Percentiles rank a stretch among this genome's conserved stretches.
These are phyloP conservation scores for Pochonia chlamydosporia DNA, from an alignment of 2,329 filamentous ascomycete species.

Conservation along the genomic window DNA sequence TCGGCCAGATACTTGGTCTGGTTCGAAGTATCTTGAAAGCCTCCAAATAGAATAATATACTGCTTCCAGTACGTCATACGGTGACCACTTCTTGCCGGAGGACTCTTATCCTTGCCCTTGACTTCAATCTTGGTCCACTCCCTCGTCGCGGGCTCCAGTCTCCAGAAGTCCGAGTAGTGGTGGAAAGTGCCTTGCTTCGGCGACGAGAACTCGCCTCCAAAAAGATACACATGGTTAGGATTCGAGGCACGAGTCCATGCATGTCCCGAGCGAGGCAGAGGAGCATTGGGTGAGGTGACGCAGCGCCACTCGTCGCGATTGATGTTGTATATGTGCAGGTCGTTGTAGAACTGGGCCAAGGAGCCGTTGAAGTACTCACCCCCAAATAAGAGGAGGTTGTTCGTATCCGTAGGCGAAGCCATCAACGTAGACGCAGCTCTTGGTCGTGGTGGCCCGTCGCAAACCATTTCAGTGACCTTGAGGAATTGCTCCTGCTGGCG, in stretches of 20 bases:
- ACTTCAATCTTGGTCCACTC: conserved; percentile 90
- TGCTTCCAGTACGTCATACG: conserved; percentile 97
- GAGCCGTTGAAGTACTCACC: conserved; percentile 95
- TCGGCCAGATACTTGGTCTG: conserved; percentile 92
- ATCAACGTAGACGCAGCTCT: conserved; percentile 77
- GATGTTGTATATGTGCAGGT: conserved; percentile 66
- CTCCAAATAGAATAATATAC: conserved; percentile 91
- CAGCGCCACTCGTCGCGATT: conserved; percentile 85
- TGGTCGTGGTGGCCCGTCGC: conserved; percentile 65
- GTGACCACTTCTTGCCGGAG: conserved; percentile 83
- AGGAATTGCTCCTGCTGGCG: conserved; percentile 90
- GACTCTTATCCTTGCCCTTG: conserved; percentile 69
- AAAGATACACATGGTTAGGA: conserved; percentile 78
- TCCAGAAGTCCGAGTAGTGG: conserved; percentile 99
- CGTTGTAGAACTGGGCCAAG: conserved; percentile 66
- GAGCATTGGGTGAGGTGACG: conserved; percentile 85
- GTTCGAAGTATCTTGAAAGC: conserved; percentile 94
- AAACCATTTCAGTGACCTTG: conserved; percentile 80
- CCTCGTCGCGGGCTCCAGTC: conserved; percentile 72
- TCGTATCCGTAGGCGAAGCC: conserved; percentile 77
- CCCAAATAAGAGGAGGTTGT: conserved; percentile 86
- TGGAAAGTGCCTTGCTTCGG: conserved; percentile 98
- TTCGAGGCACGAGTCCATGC: conserved; percentile 91
- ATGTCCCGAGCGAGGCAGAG: conserved; percentile 85
- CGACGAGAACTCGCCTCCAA: conserved; percentile 93